Evolutionary conservation across 176 grass and related monocot species (phyloP).

Genomic region (Urochloa ruziziensis): DNA sequence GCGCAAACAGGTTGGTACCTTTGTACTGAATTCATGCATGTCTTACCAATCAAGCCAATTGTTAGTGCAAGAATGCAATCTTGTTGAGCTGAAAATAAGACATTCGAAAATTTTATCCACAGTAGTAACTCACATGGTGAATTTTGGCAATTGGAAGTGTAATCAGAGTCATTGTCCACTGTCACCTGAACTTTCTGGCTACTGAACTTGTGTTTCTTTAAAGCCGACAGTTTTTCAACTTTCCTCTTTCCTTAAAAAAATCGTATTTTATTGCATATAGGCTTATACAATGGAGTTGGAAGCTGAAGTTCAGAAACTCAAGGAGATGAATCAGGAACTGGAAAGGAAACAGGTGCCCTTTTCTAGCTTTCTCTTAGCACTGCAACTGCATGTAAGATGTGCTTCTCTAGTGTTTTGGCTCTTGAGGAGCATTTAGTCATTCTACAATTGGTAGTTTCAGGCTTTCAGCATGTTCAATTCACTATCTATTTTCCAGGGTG

Average conservation of each 20-base stretch:
- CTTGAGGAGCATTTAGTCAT: neutral
- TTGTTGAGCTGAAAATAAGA: conserved; percentile 2
- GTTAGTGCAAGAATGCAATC: neutral
- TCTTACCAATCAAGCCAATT: neutral
- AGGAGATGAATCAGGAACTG: conserved; percentile 60
- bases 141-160: neutral
- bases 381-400: neutral
- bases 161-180: neutral
- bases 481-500: conserved; percentile 1
- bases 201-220: neutral
- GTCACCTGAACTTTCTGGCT: neutral
- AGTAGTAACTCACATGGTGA: conserved; percentile 5
- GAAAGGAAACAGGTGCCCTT: conserved; percentile 69
- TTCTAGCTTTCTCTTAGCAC: conserved; percentile 8
- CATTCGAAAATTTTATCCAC: neutral
- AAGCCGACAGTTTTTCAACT: neutral
- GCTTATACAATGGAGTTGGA: conserved; percentile 91
- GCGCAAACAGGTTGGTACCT: conserved; percentile 66
- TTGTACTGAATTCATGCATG: conserved; percentile 18
- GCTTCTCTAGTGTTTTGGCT: neutral
- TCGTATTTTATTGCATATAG: conserved; percentile 41
- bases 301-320: conserved; percentile 89
- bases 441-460: conserved; percentile 3
- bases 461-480: neutral
- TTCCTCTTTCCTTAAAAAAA: conserved; percentile 25